Base-by-base conservation (phyloP, 2,329 filamentous ascomycete species). In the Remersonia thermophila region DNA sequence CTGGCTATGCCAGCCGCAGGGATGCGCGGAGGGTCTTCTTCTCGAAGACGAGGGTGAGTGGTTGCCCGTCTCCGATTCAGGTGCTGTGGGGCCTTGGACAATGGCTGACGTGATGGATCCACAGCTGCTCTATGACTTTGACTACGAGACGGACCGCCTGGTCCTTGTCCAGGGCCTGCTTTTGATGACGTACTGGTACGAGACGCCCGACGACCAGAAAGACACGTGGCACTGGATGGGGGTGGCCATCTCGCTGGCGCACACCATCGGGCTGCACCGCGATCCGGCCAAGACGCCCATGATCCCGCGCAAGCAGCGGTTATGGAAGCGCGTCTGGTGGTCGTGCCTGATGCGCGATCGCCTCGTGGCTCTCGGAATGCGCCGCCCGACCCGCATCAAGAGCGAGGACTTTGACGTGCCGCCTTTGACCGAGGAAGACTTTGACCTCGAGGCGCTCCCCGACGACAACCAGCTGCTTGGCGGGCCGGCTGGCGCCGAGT, bases 151-250 rank as follows among this genome's bases (percentile, higher is more conserved):
- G 30, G 87, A 95, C 56, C 82, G 87, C 35, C 79, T 95, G 39
- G 76, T 85, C 14, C 71, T 95, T 16, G 85, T 95, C 12, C 89
- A 95, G 59, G 80, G 83, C 4, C 67, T 95, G 15, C 67, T 95
- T 16, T 69, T 95, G 41, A 87, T 95, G 82, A 94, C 87, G 3
- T 94, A 93, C 57, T 96, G 89, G 82, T 95, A 95, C 56, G 87
- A 95, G 59, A 93, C 85, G 10, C 87, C 87, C 0, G 86, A 95
- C 59, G 89, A 95, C 55, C 85, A 94, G 55, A 95, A 95, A 58
- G 89, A 95, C 56, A 95, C 87, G 31, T 95, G 89, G 83, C 87
- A 95, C 55, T 95, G 87, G 89, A 93, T 95, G 83, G 89, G 89
- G 13, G 84, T 95, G 27, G 89, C 87, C 29, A 83, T 93, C 41